Base-by-base conservation (phyloP, 2,329 filamentous ascomycete species). In the Juglanconis oblonga region DNA sequence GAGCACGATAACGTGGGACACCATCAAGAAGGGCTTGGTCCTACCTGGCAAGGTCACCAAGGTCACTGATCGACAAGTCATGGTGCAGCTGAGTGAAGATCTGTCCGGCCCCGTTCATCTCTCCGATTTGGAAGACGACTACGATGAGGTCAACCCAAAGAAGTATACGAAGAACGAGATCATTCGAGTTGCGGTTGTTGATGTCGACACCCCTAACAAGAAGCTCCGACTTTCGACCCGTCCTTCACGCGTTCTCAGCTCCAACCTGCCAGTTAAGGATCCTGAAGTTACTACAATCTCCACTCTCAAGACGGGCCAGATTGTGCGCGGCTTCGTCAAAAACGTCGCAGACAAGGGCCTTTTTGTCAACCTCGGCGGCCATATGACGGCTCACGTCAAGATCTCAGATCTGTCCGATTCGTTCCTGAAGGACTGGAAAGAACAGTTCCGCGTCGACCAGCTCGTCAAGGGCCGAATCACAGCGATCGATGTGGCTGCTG, bases 391-490 rank as follows among this genome's bases (percentile, higher is more conserved):
- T 1, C 89, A 93, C 68, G 90, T 97, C 52, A 89, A 91, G 66
- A 88, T 98, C 56, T 86, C 89, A 9, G 93, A 98, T 72, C 81
- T 99, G 13, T 97, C 93, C 0, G 95, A 99, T 72, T 84, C 86
- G 7, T 99, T 88, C 72, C 77, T 99, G 68, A 98, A 98, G 74
- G 91, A 98, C 63, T 99, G 95, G 95, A 96, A 97, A 77, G 86
- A 90, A 40, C 81, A 88, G 49, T 97, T 94, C 76, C 87, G 95
- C 68, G 78, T 94, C 52, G 92, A 96, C 68, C 92, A 98, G 74
- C 81, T 99, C 5, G 92, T 99, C 57, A 92, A 89, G 74, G 95
- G 92, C 55, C 91, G 94, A 65, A 81, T 99, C 62, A 85, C 90
- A 51, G 79, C 86, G 3, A 84, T 93, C 32, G 90, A 97, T 67